These are phyloP conservation scores for Hansenula sp. DNA, from an alignment of 1,139 yeast species.

Conservation along the genomic window DNA sequence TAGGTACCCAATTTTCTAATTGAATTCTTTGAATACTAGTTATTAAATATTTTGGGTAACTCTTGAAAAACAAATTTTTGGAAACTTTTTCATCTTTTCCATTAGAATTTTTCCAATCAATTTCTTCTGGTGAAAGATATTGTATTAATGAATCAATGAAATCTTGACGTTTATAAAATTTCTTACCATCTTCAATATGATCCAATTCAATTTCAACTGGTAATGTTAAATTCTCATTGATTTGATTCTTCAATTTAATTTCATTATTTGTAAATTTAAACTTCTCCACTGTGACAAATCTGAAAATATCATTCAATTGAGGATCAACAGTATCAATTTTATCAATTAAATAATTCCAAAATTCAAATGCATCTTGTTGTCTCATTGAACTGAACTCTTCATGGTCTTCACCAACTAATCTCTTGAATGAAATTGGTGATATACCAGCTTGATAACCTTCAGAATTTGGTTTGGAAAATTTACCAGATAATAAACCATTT, in stretches of 20 bases:
- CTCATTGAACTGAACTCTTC: conserved; percentile 79
- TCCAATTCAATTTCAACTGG: conserved; percentile 45
- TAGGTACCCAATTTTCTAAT: conserved; percentile 87
- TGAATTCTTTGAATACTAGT: conserved; percentile 77
- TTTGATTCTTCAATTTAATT: conserved; percentile 53
- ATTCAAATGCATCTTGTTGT: conserved; percentile 96
- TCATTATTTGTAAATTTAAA: conserved; percentile 51
- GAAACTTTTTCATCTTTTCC: conserved; percentile 29
- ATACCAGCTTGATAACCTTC: conserved; percentile 69
- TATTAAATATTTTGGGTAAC: conserved; percentile 68
- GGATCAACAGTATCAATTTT: conserved; percentile 43
- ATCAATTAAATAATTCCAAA: conserved; percentile 63
- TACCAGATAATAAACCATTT: conserved; percentile 74
- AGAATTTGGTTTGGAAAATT: conserved; percentile 60
- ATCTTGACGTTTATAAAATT: conserved; percentile 43
- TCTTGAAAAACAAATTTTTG: conserved; percentile 50
- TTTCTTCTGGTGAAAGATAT: conserved; percentile 45
- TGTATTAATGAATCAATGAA: conserved; percentile 47
- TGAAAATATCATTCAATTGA: conserved; percentile 43
- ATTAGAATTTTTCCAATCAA: conserved; percentile 66
- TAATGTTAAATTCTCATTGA: conserved; percentile 66
- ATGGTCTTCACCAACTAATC: conserved; percentile 71
- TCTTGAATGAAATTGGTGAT: conserved; percentile 71
- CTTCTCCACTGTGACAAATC: conserved; percentile 62
- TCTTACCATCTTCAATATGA: conserved; percentile 38